A percentile compares a stretch with the other conserved stretches of the same genome.
These are phyloP conservation scores for Kwoniella mangroviensis DNA, from an alignment of 768 basidiomycete species.

Conservation along the genomic window DNA sequence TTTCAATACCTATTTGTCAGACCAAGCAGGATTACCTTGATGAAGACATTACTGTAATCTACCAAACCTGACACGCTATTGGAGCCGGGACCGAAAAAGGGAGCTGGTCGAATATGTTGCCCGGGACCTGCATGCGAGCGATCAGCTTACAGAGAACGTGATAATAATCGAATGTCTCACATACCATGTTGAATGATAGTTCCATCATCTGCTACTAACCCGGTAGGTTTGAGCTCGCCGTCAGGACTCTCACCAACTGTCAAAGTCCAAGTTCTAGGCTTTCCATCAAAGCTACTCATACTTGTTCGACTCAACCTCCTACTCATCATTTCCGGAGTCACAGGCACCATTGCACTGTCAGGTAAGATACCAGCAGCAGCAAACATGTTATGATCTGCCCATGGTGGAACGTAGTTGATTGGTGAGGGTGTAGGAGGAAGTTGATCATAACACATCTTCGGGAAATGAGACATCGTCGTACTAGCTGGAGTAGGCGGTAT, in stretches of 20 bases:
- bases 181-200: conserved; percentile 44
- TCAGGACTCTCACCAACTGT: conserved; percentile 30
- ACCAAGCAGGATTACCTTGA: conserved; percentile 36
- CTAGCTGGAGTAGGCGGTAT: conserved; percentile 6
- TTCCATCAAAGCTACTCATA: conserved; percentile 4
- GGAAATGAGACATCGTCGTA: conserved; percentile 2
- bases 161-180: conserved; percentile 6
- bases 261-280: conserved; percentile 40
- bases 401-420: conserved; percentile 27
- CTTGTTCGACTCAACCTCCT: conserved; percentile 19
- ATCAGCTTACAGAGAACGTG: conserved; percentile 4
- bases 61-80: conserved; percentile 45
- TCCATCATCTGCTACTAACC: conserved; percentile 41
- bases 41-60: conserved; percentile 46
- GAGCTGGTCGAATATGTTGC: conserved; percentile 48
- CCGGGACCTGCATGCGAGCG: conserved; percentile 36
- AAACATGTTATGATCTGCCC: conserved; percentile 40
- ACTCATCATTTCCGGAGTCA: conserved; percentile 9
- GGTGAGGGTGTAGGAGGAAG: conserved; percentile 28
- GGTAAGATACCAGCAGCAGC: conserved; percentile 4
- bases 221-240: conserved; percentile 36
- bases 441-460: neutral
- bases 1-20: too few species aligned
- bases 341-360: conserved; percentile 1
- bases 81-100: conserved; percentile 41